Base-by-base conservation (phyloP, 192 early-diverging fungal species). In the Gamsiella multidivaricata region DNA sequence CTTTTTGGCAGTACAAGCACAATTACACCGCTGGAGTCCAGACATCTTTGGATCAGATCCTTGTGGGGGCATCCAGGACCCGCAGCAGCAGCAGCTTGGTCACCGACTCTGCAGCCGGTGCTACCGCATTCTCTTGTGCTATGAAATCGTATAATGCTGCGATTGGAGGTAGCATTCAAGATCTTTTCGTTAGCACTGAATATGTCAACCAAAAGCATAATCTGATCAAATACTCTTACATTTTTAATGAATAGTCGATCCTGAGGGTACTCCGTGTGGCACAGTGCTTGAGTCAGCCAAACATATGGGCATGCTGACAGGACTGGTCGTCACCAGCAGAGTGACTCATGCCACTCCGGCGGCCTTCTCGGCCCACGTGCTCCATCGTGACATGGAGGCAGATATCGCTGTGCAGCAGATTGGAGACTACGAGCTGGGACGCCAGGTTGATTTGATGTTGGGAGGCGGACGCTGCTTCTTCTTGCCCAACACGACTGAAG, bases 61-160 rank as follows among this genome's bases (percentile, higher is more conserved):
- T 88, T 56, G 92, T 98, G 17, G 97, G 98, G n/a, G 79, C 91
- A 22, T 95, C 94, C 22, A 90, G 98, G 36, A 99, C 98, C 6
- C 86, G 93, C 45, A 94, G 92, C 43, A 88, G 88, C 51, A 60
- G 67, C 81, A 92, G 91, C 41, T 81, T 97, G 29, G 88, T 99
- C 6, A 99, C 98, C 0, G 98, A 99, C 81, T 94, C 93, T 42
- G 98, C 98, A 11, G 96, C 98, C 26, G 98, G 97, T 10, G 98
- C 97, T 0, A 99, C 98, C 1, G 98, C 98, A 3, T 98, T 94
- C 68, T 86, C 95, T 17, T 98, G 97, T 76, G 90, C 83, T 15
- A 71, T 89, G 31, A 99, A 99, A 81, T 85, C 94, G 2, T 98
- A 95, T 82, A 99, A 99, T 80, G 93, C 91, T 33, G 98, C 94